These are phyloP conservation scores for Entomortierella parvispora DNA, from an alignment of 192 early-diverging fungal species.

Conservation along the genomic window DNA sequence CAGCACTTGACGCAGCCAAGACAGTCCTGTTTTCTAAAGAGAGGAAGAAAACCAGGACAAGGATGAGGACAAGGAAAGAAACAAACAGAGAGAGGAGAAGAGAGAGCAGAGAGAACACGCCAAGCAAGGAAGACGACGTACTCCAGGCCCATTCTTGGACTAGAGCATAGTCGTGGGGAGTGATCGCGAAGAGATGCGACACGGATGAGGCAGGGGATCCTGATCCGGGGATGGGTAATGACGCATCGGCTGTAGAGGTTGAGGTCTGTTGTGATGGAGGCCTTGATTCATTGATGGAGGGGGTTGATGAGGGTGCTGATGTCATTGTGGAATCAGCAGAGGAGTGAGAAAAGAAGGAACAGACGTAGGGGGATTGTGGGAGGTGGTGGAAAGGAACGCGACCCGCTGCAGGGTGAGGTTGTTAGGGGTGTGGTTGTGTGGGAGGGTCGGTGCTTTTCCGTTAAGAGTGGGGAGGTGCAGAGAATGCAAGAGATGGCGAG, in stretches of 20 bases:
- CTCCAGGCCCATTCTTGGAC: conserved; percentile 49
- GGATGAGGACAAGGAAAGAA: background rate
- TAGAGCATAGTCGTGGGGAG: conserved; percentile 25
- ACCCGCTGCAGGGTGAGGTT: too few species aligned
- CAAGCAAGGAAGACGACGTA: conserved; percentile 1
- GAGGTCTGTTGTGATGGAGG: too few species aligned
- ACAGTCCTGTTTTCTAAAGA: conserved; percentile 70
- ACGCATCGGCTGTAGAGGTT: background rate
- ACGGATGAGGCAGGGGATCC: conserved; percentile 24
- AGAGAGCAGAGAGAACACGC: too few species aligned
- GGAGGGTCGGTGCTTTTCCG: too few species aligned
- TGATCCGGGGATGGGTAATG: background rate
- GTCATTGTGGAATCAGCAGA: conserved; percentile 4
- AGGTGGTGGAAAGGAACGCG: background rate
- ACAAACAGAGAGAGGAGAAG: background rate
- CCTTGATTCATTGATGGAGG: too few species aligned
- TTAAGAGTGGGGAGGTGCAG: too few species aligned
- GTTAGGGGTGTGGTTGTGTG: too few species aligned
- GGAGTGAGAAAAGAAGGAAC: background rate
- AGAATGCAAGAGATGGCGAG: background rate
- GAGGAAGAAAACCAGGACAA: background rate
- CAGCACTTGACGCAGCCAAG: conserved; percentile 75
- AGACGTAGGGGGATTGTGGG: background rate
- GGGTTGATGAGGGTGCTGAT: conserved; percentile 1
- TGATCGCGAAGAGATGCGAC: conserved; percentile 42